Evolutionary conservation across 208 protist genomes (phyloP), one percentile per base, ranked within the genome.

Genomic region (Leishmania amazonensis): DNA sequence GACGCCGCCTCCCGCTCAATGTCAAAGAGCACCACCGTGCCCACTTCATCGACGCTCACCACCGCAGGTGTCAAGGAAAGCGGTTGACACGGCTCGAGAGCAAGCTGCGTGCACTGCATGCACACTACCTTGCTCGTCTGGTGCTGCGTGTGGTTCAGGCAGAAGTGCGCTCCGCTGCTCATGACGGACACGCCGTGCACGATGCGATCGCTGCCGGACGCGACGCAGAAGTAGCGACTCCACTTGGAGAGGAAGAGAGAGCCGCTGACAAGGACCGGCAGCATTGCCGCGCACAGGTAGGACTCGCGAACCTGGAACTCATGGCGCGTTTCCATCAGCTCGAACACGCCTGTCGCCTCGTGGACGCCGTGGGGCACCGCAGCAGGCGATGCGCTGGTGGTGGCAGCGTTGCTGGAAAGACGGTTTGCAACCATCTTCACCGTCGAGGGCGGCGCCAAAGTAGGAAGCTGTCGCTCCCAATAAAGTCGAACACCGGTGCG

Each of bases 41-140:
- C 92, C 75, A 94, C 81, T 80, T 96, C 92, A 71, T 96, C 92
- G 28, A 92, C 80, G 80, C 90, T 96, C 51, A 92, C 85, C 70
- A 92, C 92, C 45, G 92, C 77, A 3, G 90, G 87, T 42, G 78
- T 79, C 42, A 72, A 76, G 47, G 73, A 57, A 6, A 53, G 64
- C 60, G 68, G 81, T 4, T 78, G 73, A 8, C 81, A 78, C 57
- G 87, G 68, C 31, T 89, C 75, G 24, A 93, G 76, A 1, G 88
- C 81, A 17, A 96, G 53, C 35, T 89, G 86, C 0, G 85, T 84
- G 80, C 91, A 90, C 75, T 89, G 83, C 58, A 94, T 49, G 49
- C 83, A 84, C 31, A 88, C 82, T 40, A 96, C 84, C 38, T 84
- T 80, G 75, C 94, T 93, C 38, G 74, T 78, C 21, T 73, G 60